Base-by-base conservation (phyloP, 73 alveolate genomes). In the Paramecium biaurelia region DNA sequence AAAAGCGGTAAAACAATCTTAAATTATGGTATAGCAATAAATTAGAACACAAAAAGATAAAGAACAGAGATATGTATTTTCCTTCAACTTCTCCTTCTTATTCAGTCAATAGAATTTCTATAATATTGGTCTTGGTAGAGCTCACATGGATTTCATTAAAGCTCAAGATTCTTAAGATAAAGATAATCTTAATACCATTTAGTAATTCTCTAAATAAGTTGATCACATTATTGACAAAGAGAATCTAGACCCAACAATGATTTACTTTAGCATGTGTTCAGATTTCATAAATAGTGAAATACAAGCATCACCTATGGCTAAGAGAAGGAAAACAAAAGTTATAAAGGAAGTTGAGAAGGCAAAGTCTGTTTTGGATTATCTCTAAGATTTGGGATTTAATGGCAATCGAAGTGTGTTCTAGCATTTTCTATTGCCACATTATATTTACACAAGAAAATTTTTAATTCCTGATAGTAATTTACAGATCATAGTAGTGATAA, bases 381-480 rank as follows among this genome's bases (percentile, higher is more conserved):
- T 79, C 1, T 9, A 26, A 45, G 90, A 79, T 38, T 45, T 79
- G 7, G 90, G 90, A 42, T 79, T 79, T 21, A 79, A 79, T 43
- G 90, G 90, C 0, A 79, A 79, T 30, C 20, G 90, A 45, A 14
- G 63, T 43, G 56, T 79, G 0, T 79, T 79, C 20, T 20, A 41
- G 11, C 90, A 79, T n/a, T 79, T 79, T 23, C 34, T 79, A 21
- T 43, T 79, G n/a, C 90, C 90, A 5, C 90, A 79, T 79, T 79
- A 79, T 24, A 47, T 79, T 1, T 45, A 79, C 23, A 79, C 90
- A 1, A 79, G 90, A 79, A 79, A 79, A 79, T 79, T 11, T 8
- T 15, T 30, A 43, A 79, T 79, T 14, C 74, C 90, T 0, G 74
- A 79, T 79, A 7, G 30, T 2, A 14, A 34, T 24, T 18, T 79